Evolutionary conservation across 768 basidiomycete species (phyloP).

Genomic region (Termitomyces sp.): DNA sequence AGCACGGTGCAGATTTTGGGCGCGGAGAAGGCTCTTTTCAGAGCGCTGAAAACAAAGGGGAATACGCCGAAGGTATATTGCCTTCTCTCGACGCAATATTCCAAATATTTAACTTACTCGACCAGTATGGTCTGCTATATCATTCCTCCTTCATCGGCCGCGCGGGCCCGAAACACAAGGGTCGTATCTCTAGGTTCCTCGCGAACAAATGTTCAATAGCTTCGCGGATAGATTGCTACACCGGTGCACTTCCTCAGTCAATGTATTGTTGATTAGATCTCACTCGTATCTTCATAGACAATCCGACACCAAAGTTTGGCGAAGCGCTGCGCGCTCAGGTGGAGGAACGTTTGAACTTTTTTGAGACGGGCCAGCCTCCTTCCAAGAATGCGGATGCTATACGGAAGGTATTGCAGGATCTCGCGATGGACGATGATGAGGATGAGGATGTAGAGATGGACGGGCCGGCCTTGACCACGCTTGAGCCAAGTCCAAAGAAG

Average conservation of each 20-base stretch:
- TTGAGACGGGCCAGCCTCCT: slow-evolving; percentile 86
- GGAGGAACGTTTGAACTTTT: slow-evolving; percentile 92
- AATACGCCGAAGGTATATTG: slow-evolving; percentile 86
- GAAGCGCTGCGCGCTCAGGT: slow-evolving; percentile 92
- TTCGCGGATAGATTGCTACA: slow-evolving; percentile 92
- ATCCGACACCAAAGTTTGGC: slow-evolving; percentile 89
- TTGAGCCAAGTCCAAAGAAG: slow-evolving; percentile 53
- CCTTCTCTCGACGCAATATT: neutral
- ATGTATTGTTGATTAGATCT: neutral
- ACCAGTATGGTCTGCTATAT: slow-evolving; percentile 93
- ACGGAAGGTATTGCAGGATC: slow-evolving; percentile 76
- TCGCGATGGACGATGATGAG: slow-evolving; percentile 58
- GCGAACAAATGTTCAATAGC: slow-evolving; percentile 99
- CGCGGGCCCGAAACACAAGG: slow-evolving; percentile 91
- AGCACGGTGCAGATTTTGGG: slow-evolving; percentile 98
- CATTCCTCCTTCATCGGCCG: slow-evolving; percentile 97
- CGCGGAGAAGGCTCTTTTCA: slow-evolving; percentile 96
- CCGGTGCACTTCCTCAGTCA: slow-evolving; percentile 41
- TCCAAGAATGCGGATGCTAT: slow-evolving; percentile 92
- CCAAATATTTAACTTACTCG: neutral
- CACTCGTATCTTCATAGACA: slow-evolving; percentile 38
- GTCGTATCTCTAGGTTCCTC: slow-evolving; percentile 96
- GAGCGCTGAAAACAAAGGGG: slow-evolving; percentile 96
- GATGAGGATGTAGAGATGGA: slow-evolving; percentile 41
- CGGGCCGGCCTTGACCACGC: slow-evolving; percentile 48